Conservation (phyloP, 305 asterid genomes). For the Fraxinus latifolia region DNA sequence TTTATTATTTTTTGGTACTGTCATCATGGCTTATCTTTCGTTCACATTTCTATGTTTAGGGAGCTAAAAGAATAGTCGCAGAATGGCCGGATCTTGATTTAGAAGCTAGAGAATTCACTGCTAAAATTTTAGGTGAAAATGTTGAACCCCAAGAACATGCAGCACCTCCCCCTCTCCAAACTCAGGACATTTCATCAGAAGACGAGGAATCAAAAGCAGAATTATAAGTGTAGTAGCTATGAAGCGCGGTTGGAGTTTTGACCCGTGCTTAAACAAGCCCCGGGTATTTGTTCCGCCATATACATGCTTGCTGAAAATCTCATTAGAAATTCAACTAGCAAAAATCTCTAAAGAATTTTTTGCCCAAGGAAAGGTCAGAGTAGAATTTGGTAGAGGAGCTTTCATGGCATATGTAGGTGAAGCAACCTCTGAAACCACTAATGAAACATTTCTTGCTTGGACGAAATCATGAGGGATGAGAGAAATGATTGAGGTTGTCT, state of each 20-base stretch:
- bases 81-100: slow-evolving; percentile 98
- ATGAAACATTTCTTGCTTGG: background rate
- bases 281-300: background rate
- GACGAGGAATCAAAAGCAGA: slow-evolving; percentile 77
- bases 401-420: background rate
- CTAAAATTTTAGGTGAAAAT: slow-evolving; percentile 63
- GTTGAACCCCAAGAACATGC: slow-evolving; percentile 48
- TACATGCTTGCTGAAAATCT: background rate
- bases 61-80: slow-evolving; percentile 86
- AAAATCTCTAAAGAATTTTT: background rate
- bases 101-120: slow-evolving; percentile 80
- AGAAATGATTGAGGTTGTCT: background rate
- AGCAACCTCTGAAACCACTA: background rate
- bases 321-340: background rate
- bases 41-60: slow-evolving; percentile 40
- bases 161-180: slow-evolving; percentile 35
- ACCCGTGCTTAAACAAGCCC: background rate
- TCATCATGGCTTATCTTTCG: background rate
- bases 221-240: slow-evolving; percentile 36
- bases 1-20: background rate
- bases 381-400: background rate
- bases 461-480: background rate
- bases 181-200: slow-evolving; percentile 29
- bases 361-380: background rate
- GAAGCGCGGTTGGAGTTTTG: background rate